Evolutionary conservation across 768 basidiomycete genomes (phyloP), one percentile per base, ranked within the genome.

Genomic region (Tulasnella sp.): DNA sequence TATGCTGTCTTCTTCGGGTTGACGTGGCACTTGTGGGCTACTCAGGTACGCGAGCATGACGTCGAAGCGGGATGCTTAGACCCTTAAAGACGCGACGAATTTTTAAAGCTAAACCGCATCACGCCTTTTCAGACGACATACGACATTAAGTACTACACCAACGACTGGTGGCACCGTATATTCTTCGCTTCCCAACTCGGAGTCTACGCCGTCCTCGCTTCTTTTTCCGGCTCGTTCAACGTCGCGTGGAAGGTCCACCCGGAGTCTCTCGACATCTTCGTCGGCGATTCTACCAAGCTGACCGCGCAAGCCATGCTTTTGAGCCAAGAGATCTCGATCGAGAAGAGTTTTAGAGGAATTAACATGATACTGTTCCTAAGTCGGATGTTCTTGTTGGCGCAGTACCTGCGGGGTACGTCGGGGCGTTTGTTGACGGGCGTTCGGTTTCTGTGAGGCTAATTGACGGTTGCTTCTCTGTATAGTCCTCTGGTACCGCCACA

Each of bases 101-200:
- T 37, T 6, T 37, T 6, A 37, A 37, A 37, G 37, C 37, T 37
- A 37, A 37, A 37, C 37, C 37, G 37, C 6, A 6, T 37, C 37
- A 37, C 6, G 37, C 37, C 37, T 37, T 37, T 37, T 37, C 37
- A 69, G 18, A 75, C 48, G 31, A 42, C 74, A 1, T 75, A 75
- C 74, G 74, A 75, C 40, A 34, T 75, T 14, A 9, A 20, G 12
- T 75, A 44, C 22, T 75, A 75, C 48, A 75, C 74, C 40, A 75
- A 75, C 16, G 74, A 75, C 31, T 75, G 74, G 74, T 75, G 42
- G 42, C 74, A 75, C 22, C 74, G 40, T 2, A 5, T 42, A 9
- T 24, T 75, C 16, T 75, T 75, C 41, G 48, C 48, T 31, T 75
- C 37, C 34, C 74, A 75, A 40, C 31, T 75, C 11, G 40, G 74